Base-by-base conservation (phyloP, 2,329 filamentous ascomycete species). In the Hymenoscyphus repandus region DNA sequence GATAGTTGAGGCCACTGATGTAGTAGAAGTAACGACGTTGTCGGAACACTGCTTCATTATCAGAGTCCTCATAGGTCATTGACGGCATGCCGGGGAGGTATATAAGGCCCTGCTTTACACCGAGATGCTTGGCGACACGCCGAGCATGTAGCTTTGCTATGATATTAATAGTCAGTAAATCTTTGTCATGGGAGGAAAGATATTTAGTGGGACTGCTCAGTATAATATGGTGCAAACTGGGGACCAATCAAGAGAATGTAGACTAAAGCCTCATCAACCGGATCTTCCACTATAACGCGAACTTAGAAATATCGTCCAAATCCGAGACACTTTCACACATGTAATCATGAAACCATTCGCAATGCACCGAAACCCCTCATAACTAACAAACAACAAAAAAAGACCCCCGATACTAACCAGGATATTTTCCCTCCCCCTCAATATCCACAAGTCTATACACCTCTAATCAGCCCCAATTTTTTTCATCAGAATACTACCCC, bases 1-100 rank as follows among this genome's bases (percentile, higher is more conserved):
- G 66, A 52, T 78, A 74, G 47, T 79, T 70, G 18, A 72, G 66
- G 50, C 79, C 79, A 50, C 72, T 77, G 40, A 83, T 62, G 57
- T 83, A 83, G 65, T 79, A 82, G 60, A 83, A 83, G 62, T 82
- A 83, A 18, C 80, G 74, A 55, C 74, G 72, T 61, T 84, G 80
- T 12, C 80, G 73, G 58, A 83, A 83, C 5, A 72, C 70, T 17
- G 70, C 70, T 50, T 70, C 68, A 69, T 80, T 75, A 54, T 85
- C 81, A 27, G 78, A 82, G 59, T 85, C 80, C 52, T 79, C 76
- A 56, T 74, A 73, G 47, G 73, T 70, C 39, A 70, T 65, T 4
- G 72, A 73, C 3, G 72, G 69, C 45, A 74, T 69, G 20, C 79
- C 79, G 32, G 71, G 69, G 18, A 84, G 72, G 59, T 80, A 82